phyloP scores from a whole-genome alignment of 2,329 filamentous ascomycete genomes.

The Didymella keratinophila region DNA sequence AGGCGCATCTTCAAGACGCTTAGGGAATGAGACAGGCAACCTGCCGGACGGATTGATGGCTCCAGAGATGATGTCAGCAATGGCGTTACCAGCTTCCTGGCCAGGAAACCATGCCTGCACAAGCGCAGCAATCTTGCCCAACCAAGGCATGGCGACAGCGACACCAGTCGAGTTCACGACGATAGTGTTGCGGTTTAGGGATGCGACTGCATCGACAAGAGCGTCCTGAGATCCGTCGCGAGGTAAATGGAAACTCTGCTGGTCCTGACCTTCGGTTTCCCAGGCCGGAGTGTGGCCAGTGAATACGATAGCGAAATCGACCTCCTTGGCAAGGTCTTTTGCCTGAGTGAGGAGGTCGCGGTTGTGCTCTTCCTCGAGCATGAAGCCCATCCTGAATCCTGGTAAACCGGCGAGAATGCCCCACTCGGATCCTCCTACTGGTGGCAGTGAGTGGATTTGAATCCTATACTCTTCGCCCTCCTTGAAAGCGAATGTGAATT shows the following conservation, averaged over 20 bases:
- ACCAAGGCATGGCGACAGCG: slow-evolving; percentile 75
- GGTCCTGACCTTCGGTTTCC: slow-evolving; percentile 68
- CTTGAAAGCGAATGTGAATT: slow-evolving; percentile 64
- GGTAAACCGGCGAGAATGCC: slow-evolving; percentile 42
- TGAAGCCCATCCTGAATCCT: slow-evolving; percentile 47
- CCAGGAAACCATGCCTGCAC: slow-evolving; percentile 55
- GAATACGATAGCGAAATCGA: slow-evolving; percentile 44
- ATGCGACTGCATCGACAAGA: slow-evolving; percentile 70
- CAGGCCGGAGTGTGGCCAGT: slow-evolving; percentile 47
- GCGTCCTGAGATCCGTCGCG: slow-evolving; percentile 64
- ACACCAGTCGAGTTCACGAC: slow-evolving; percentile 82
- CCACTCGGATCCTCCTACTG: slow-evolving; percentile 60
- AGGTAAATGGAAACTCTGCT: slow-evolving; percentile 63
- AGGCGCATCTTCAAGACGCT: slow-evolving; percentile 46
- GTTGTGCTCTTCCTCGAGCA: slow-evolving; percentile 42
- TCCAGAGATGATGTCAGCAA: slow-evolving; percentile 54
- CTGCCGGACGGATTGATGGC: slow-evolving; percentile 51
- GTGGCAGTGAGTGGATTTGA: slow-evolving; percentile 65
- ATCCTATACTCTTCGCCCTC: slow-evolving; percentile 67
- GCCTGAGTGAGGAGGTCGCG: slow-evolving; percentile 39
- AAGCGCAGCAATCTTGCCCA: slow-evolving; percentile 53
- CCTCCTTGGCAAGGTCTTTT: slow-evolving; percentile 36
- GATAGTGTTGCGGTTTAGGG: slow-evolving; percentile 72
- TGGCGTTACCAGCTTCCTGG: slow-evolving; percentile 53
- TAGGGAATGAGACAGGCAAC: slow-evolving; percentile 52